Percentiles rank a stretch among this genome's conserved stretches.
Evolutionary conservation across 75 land plant species (phyloP).

Genomic region (Adiantum capillusveneris): DNA sequence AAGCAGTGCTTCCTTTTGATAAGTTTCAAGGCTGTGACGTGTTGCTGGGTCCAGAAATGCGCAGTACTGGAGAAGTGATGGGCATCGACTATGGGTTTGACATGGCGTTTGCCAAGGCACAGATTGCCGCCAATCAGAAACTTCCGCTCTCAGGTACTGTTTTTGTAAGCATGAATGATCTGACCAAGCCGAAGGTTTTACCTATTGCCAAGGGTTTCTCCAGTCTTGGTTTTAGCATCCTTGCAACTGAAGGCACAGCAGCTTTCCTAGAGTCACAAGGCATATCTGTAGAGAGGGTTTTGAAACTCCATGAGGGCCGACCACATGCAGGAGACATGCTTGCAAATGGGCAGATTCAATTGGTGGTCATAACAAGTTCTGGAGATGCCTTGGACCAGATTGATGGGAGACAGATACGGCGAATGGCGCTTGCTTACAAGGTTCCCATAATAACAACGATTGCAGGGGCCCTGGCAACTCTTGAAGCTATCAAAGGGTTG

Average conservation of each 20-base stretch:
- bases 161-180: slow-evolving; percentile 86
- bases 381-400: slow-evolving; percentile 82
- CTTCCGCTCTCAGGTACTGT: slow-evolving; percentile 81
- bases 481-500: slow-evolving; percentile 77
- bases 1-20: slow-evolving; percentile 98
- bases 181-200: slow-evolving; percentile 61
- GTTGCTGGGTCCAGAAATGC: slow-evolving; percentile 93
- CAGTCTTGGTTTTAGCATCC: slow-evolving; percentile 61
- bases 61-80: slow-evolving; percentile 99
- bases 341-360: slow-evolving; percentile 83
- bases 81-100: slow-evolving; percentile 74
- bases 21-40: slow-evolving; percentile 98
- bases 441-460: slow-evolving; percentile 94
- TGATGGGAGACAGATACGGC: slow-evolving; percentile 76
- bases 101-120: slow-evolving; percentile 92
- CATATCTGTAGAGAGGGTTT: slow-evolving; percentile 61
- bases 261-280: slow-evolving; percentile 47
- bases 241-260: slow-evolving; percentile 87
- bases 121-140: slow-evolving; percentile 91
- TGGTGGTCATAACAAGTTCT: slow-evolving; percentile 93
- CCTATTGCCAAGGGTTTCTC: slow-evolving; percentile 65
- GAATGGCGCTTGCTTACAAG: slow-evolving; percentile 88
- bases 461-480: slow-evolving; percentile 78
- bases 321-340: slow-evolving; percentile 96
- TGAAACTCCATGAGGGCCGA: slow-evolving; percentile 97